Conservation (phyloP, 2,329 filamentous ascomycete species). For the Clonostachys rhizophaga region DNA sequence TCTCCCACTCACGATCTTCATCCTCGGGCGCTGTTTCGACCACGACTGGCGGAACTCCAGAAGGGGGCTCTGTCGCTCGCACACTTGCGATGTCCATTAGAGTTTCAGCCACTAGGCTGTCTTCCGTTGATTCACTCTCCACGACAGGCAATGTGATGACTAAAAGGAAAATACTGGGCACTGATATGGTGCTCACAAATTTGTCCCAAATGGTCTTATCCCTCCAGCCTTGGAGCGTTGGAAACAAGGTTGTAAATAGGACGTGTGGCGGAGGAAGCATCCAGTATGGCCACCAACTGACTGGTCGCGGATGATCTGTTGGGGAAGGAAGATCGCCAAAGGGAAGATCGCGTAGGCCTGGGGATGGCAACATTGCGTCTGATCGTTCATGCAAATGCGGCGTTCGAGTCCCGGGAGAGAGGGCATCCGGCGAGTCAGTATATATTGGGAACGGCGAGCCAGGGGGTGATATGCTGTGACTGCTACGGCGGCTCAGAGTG, state of each 20-base stretch:
- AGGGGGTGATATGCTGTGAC: slow-evolving; percentile 41
- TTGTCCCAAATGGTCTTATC: slow-evolving; percentile 84
- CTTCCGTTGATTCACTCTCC: slow-evolving; percentile 60
- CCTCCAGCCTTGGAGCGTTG: slow-evolving; percentile 77
- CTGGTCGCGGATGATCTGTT: slow-evolving; percentile 33
- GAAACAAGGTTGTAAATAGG: slow-evolving; percentile 74
- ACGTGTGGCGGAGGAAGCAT: slow-evolving; percentile 68
- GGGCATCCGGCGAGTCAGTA: slow-evolving; percentile 48
- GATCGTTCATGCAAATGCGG: slow-evolving; percentile 26
- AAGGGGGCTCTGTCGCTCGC: slow-evolving; percentile 3
- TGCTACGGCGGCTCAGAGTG: slow-evolving; percentile 23
- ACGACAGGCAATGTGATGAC: slow-evolving; percentile 90
- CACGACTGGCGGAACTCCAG: slow-evolving; percentile 25
- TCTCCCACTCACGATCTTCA: slow-evolving; percentile 53
- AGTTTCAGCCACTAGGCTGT: slow-evolving; percentile 15
- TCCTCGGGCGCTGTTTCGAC: slow-evolving; percentile 25
- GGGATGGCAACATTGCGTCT: slow-evolving; percentile 48
- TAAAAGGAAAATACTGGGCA: slow-evolving; percentile 86
- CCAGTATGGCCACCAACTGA: slow-evolving; percentile 78
- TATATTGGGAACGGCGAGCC: slow-evolving; percentile 65
- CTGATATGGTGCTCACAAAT: slow-evolving; percentile 73
- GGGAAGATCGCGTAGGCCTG: slow-evolving; percentile 36
- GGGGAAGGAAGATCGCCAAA: slow-evolving; percentile 36
- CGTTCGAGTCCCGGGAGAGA: slow-evolving; percentile 32
- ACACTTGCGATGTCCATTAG: slow-evolving; percentile 8